Base-by-base conservation (phyloP, 2,329 filamentous ascomycete genomes). In the Diaporthe humulicola region DNA sequence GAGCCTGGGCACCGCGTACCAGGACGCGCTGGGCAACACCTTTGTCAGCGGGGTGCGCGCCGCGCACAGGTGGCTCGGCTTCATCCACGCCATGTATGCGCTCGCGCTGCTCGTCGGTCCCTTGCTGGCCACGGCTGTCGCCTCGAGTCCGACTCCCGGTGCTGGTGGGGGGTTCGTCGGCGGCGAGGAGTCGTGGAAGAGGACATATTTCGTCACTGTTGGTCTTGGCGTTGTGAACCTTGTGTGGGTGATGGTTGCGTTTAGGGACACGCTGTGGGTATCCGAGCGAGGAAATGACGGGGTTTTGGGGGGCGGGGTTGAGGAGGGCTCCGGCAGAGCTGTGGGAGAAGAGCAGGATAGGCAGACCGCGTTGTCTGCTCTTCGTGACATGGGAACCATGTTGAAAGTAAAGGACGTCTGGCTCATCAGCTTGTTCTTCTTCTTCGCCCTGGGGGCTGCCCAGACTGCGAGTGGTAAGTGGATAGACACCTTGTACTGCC, bases 51-150 rank as follows among this genome's bases (percentile, higher is more conserved):
- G 88, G 0, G 85, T 85, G 14, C 84, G 84, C 22, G 83, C 81
- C 0, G 88, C 90, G 0, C 90, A 93, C 78, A 83, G 90, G 6
- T 92, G 90, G 88, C 83, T 93, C 0, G 89, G 90, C 0, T 89
- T 92, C 71, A 91, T 93, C 22, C 91, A 93, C 76, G 91, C 90
- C 12, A 90, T 90, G 86, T 93, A 91, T 77, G 85, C 85, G 78
- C 86, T 88, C 0, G 91, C 91, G 0, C 88, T 88, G 61, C 84
- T 93, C 2, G 85, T 90, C 5, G 88, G 87, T 0, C 91, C 91
- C 0, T 90, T 93, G 61, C 86, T 87, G 2, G 86, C 87, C 0
- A 89, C 87, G 0, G 85, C 85, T 0, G 83, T 91, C n/a, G 89
- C 89, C 0, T 85, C 85, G 0, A 79, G 0, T 82, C 79, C 1